Evolutionary conservation across 208 protist species (phyloP).

Genomic region (Acanthamoeba castellanii): DNA sequence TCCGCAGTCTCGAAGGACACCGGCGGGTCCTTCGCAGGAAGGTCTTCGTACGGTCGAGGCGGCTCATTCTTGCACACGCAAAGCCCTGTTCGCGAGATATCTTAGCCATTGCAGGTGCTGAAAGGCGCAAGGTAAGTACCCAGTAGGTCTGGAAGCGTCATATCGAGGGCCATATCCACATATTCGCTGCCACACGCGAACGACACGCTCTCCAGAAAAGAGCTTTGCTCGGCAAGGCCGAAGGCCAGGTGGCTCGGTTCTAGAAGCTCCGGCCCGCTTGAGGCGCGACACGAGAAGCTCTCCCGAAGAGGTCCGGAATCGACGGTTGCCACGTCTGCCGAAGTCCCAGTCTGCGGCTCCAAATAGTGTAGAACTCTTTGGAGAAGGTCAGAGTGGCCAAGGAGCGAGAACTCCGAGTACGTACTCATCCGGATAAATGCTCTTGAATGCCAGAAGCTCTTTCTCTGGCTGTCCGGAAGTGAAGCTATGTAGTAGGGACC

Average conservation of each 20-base stretch:
- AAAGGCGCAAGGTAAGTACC: background rate
- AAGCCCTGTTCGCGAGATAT: background rate
- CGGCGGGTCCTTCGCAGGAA: background rate
- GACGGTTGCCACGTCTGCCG: background rate
- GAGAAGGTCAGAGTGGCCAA: background rate
- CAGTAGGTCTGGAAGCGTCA: background rate
- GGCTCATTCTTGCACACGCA: background rate
- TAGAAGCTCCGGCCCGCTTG: background rate
- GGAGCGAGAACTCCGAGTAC: background rate
- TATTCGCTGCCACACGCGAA: background rate
- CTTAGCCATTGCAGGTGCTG: too few species aligned
- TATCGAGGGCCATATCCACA: background rate
- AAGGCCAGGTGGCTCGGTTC: background rate
- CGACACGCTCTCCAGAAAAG: background rate
- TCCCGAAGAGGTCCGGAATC: background rate
- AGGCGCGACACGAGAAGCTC: background rate
- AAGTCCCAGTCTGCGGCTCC: background rate
- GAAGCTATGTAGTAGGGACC: background rate
- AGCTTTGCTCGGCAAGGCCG: background rate
- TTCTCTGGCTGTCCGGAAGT: background rate
- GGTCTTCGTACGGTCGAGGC: background rate
- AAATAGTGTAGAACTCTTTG: background rate
- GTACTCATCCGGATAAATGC: constrained; percentile 34
- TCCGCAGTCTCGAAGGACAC: background rate
- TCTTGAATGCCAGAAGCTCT: background rate